Conservation (phyloP, 371 early-diverging fungal species). For the Mucor lusitanicus region DNA sequence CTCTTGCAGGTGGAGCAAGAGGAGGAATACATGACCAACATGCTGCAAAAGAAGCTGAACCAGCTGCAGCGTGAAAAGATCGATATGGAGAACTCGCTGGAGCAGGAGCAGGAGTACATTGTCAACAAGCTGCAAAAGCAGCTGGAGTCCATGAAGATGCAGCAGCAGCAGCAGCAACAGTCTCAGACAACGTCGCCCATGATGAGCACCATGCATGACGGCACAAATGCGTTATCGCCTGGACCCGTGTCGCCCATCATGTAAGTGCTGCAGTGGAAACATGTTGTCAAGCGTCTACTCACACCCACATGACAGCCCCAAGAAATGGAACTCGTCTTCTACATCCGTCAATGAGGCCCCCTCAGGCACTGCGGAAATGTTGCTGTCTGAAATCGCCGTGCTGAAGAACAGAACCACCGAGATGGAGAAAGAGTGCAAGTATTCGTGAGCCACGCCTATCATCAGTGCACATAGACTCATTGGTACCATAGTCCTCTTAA, state of each 20-base stretch:
- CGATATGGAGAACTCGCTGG: constrained; percentile 78
- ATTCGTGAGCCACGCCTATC: not conserved
- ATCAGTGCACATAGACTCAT: not conserved
- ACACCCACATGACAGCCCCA: constrained; percentile 25
- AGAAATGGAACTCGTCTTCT: constrained; percentile 58
- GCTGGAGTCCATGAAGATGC: constrained; percentile 55
- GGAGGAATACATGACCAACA: constrained; percentile 77
- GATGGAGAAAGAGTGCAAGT: constrained; percentile 75
- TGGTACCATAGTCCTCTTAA: constrained; percentile 49
- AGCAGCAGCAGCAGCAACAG: constrained; percentile 46
- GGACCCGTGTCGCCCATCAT: constrained; percentile 34
- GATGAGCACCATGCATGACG: constrained; percentile 27
- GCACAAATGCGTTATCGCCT: constrained; percentile 4
- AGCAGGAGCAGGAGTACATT: constrained; percentile 84
- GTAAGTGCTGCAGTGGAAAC: constrained; percentile 10
- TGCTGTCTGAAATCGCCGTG: constrained; percentile 70
- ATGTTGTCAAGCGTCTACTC: not conserved
- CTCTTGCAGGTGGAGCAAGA: constrained; percentile 72
- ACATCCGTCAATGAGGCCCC: constrained; percentile 17
- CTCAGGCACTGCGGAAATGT: constrained; percentile 63
- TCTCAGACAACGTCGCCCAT: constrained; percentile 10
- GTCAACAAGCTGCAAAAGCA: constrained; percentile 74
- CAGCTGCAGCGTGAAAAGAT: constrained; percentile 80
- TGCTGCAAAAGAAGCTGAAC: constrained; percentile 70
- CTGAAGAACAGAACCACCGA: constrained; percentile 67